Base-by-base conservation (phyloP, 2,329 filamentous ascomycete species). In the Hypoxylon sp. region DNA sequence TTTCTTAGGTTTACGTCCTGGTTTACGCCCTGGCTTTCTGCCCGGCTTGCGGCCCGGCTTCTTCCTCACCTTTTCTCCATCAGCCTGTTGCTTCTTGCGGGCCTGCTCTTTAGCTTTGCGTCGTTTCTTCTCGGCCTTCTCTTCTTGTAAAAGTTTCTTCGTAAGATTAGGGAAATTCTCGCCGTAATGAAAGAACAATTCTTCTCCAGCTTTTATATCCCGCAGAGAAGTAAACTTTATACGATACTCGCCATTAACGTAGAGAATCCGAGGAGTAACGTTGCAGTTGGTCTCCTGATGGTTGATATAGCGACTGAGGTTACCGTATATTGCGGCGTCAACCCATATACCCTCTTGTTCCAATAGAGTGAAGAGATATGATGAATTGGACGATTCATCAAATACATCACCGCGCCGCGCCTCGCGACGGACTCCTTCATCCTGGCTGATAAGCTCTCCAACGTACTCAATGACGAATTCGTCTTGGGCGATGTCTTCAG, bases 221-320 rank as follows among this genome's bases (percentile, higher is more conserved):
- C 87, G 83, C 60, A 86, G 82, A 0, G 92, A 92, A 51, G 87
- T 89, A 73, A 96, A 91, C 48, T 89, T 91, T 76, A 96, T 93
- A 13, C 93, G 88, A 72, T 91, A 91, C 68, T 92, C 90, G 24
- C 91, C 90, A 73, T 93, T 93, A 64, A 93, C 92, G 55, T 93
- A 88, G 15, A 91, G 79, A 58, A 93, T 90, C 64, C 87, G 87
- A 1, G 92, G 87, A 15, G 82, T 85, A 65, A 89, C 87, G 70
- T 90, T 88, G 75, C 90, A 89, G 59, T 91, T 77, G 32, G 69
- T 62, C 1, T 85, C 84, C 13, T 91, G 90, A 73, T 95, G 92
- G 78, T 97, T 96, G 78, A 96, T 93, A 79, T 94, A 96, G 3
- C 93, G 89, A 51, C 91, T 90, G 70, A 94, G 89, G 77, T 95